These are phyloP conservation scores for Kwoniella bestiolae DNA, from an alignment of 768 basidiomycete genomes.

Conservation along the genomic window DNA sequence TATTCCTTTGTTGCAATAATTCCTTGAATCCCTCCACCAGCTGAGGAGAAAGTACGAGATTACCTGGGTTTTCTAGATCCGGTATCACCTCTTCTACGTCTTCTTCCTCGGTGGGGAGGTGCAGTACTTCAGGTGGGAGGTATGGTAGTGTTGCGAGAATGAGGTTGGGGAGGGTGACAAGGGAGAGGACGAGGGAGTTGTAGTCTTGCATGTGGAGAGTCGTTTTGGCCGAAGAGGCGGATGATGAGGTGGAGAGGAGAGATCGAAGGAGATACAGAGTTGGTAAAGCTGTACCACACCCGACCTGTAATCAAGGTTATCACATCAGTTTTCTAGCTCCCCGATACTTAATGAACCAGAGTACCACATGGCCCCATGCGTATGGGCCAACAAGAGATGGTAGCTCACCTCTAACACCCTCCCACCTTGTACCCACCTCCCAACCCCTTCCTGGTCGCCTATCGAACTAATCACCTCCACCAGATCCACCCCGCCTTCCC, in stretches of 20 bases:
- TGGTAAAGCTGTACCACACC: constrained; percentile 91
- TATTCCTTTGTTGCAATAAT: constrained; percentile 64
- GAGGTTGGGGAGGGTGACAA: constrained; percentile 61
- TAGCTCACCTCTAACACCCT: constrained; percentile 73
- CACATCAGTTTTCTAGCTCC: too few species aligned
- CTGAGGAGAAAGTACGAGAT: constrained; percentile 69
- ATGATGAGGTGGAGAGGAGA: constrained; percentile 57
- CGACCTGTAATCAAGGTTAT: constrained; percentile 66
- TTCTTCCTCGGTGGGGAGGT: constrained; percentile 39
- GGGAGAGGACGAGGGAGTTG: constrained; percentile 76
- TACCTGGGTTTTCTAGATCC: constrained; percentile 61
- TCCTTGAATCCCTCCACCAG: constrained; percentile 69
- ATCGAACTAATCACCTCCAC: constrained; percentile 61
- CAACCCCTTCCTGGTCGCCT: constrained; percentile 44
- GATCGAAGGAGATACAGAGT: constrained; percentile 72
- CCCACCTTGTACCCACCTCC: constrained; percentile 60
- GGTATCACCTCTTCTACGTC: constrained; percentile 45
- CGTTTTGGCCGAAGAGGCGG: constrained; percentile 55
- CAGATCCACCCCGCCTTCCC: constrained; percentile 93
- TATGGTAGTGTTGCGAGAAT: constrained; percentile 52
- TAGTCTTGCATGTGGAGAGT: constrained; percentile 87
- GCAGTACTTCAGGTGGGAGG: constrained; percentile 34
- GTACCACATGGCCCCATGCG: too few species aligned
- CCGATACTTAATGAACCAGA: too few species aligned
- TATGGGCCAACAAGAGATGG: too few species aligned